phyloP scores from a whole-genome alignment of 1,284 basidiomycete species.

The Sporisorium sorghi region DNA sequence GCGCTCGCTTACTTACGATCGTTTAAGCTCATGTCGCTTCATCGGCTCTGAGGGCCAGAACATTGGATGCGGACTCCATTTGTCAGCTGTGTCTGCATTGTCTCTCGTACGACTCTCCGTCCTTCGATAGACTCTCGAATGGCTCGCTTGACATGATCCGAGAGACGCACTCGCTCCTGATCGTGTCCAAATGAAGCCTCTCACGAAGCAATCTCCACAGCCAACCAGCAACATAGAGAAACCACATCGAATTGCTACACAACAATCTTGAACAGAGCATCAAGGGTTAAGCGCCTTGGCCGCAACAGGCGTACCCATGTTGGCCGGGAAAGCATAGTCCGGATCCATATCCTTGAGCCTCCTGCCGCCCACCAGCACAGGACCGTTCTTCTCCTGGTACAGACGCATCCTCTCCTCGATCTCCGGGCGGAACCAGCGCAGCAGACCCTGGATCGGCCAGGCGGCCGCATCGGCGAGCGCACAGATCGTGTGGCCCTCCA shows the following conservation, averaged over 20 bases:
- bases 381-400: conserved; percentile 83
- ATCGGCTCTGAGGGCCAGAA: too few species aligned
- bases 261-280: not conserved
- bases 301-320: conserved; percentile 73
- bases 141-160: too few species aligned
- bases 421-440: conserved; percentile 87
- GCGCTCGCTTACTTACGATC: too few species aligned
- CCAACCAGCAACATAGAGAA: too few species aligned
- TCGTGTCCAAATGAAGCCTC: too few species aligned
- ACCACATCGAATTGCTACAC: not conserved
- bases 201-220: too few species aligned
- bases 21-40: too few species aligned
- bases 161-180: too few species aligned
- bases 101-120: too few species aligned
- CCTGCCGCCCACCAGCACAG: conserved; percentile 88
- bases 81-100: too few species aligned
- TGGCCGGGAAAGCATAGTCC: conserved; percentile 83
- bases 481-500: conserved; percentile 88
- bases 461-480: conserved; percentile 96
- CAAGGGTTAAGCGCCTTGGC: conserved; percentile 43
- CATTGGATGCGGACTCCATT: too few species aligned
- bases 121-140: too few species aligned
- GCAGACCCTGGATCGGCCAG: conserved; percentile 95
- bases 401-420: conserved; percentile 84
- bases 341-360: conserved; percentile 79